Evolutionary conservation across 1,284 basidiomycete genomes (phyloP).

Genomic region (Polyporus tsugae): DNA sequence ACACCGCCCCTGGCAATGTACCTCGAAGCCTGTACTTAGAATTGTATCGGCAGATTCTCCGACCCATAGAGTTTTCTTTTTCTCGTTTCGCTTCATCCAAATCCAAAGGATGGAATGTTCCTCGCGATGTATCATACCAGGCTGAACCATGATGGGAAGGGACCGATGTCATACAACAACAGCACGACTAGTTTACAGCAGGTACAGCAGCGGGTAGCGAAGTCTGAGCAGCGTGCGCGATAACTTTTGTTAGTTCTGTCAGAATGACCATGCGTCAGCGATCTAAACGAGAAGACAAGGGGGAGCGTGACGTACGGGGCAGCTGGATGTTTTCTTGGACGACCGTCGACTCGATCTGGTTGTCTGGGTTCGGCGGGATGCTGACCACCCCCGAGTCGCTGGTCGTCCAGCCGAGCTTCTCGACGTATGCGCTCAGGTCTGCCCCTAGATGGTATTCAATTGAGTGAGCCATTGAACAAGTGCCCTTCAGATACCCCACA

Average conservation of each 20-base stretch:
- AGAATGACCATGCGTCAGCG: background rate
- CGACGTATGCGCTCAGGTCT: constrained; percentile 72
- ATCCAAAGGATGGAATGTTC: background rate
- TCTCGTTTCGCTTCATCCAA: background rate
- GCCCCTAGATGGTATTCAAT: constrained; percentile 48
- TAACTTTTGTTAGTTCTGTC: constrained; percentile 85
- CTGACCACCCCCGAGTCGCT: constrained; percentile 70
- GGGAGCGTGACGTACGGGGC: constrained; percentile 69
- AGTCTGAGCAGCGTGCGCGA: constrained; percentile 69
- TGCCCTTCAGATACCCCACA: constrained; percentile 16
- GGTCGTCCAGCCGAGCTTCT: constrained; percentile 79
- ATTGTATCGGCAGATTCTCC: background rate
- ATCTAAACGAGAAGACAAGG: too few species aligned
- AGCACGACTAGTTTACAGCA: constrained; percentile 28
- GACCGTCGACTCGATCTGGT: constrained; percentile 93
- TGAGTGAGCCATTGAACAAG: constrained; percentile 12
- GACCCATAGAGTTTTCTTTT: background rate
- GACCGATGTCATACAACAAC: constrained; percentile 22
- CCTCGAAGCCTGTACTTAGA: background rate
- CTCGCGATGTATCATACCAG: background rate
- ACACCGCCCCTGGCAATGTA: background rate
- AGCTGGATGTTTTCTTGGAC: constrained; percentile 92
- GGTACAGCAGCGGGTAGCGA: constrained; percentile 30
- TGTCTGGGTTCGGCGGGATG: constrained; percentile 91
- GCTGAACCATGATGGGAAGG: background rate